Base-by-base conservation (phyloP, 2,329 filamentous ascomycete genomes). In the Colletotrichum sp. region DNA sequence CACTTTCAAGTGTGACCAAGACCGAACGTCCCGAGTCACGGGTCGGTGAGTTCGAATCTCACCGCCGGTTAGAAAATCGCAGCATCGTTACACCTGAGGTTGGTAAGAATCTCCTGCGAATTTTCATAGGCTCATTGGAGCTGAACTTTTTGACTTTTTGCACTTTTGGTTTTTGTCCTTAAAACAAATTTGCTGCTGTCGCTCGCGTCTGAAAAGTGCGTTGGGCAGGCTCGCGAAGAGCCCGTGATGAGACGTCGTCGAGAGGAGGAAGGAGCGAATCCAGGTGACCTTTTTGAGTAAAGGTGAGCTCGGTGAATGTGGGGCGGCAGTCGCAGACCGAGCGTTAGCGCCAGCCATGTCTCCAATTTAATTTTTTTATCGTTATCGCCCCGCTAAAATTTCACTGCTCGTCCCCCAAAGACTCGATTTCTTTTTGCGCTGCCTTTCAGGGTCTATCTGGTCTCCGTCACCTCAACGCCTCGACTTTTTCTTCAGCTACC, bases 371-470 rank as follows among this genome's bases (percentile, higher is more conserved):
- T 9, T 36, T 75, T 73, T 64, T 75, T 69, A 73, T 75, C 70
- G 64, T 30, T 38, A 30, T 26, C 36, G 34, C 71, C 63, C 74
- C 74, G 67, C 74, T 76, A 69, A 69, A 76, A 73, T 65, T 76
- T 76, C 64, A 34, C 65, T 64, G 55, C 64, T 48, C 21, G 32
- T 30, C 18, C 26, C 57, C 58, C 24, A 15, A 26, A 24, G 15
- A 24, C 38, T 67, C 72, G 30, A 55, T 68, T 73, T 73, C 58
- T 60, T 73, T 68, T 73, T 73, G 70, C 73, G 73, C 70, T 65
- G 48, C 57, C 32, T 73, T 18, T 61, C 18, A 48, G 67, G 30
- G 43, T 28, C 48, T 48, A 18, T 6, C 15, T 63, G 30, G 8
- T 68, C 34, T 24, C 10, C 57, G 30, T 26, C 66, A 21, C 30